Conservation (phyloP, 768 basidiomycete species). For the Suillus placidus region DNA sequence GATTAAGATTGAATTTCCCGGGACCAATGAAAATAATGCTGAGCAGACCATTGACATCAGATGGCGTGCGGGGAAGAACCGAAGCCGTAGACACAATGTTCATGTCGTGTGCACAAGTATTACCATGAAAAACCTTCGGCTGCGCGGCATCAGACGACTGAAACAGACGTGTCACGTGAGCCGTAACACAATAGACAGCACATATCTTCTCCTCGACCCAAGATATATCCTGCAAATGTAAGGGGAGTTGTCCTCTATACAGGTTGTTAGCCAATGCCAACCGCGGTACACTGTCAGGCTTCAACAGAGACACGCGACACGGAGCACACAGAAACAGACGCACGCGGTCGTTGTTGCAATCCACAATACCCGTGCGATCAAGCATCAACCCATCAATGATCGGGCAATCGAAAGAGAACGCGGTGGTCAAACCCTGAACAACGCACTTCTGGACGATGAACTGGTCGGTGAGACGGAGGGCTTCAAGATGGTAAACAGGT, state of each 20-base stretch:
- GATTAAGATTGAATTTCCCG: slow-evolving; percentile 10
- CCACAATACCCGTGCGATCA: too few relatives aligned
- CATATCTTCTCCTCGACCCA: slow-evolving; percentile 37
- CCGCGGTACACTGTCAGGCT: too few relatives aligned
- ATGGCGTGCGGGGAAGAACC: slow-evolving; percentile 28
- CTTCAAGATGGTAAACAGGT: too few relatives aligned
- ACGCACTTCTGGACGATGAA: not conserved
- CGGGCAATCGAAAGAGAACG: too few relatives aligned
- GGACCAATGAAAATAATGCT: slow-evolving; percentile 35
- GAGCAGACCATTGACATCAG: slow-evolving; percentile 29
- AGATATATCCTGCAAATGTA: not conserved
- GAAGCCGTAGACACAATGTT: slow-evolving; percentile 33
- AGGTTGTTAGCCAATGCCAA: too few relatives aligned
- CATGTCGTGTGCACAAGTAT: slow-evolving; percentile 37
- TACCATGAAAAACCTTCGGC: slow-evolving; percentile 34
- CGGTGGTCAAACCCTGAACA: too few relatives aligned
- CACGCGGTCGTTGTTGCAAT: too few relatives aligned
- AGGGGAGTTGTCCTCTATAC: too few relatives aligned
- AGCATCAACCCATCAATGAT: too few relatives aligned
- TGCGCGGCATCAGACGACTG: slow-evolving; percentile 22
- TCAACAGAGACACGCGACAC: too few relatives aligned
- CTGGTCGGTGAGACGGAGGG: too few relatives aligned
- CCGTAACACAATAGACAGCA: slow-evolving; percentile 28
- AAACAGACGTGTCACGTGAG: slow-evolving; percentile 30
- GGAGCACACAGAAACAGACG: too few relatives aligned